Evolutionary conservation across 2,329 filamentous ascomycete species (phyloP).

Genomic region (Apiospora malaysiana): DNA sequence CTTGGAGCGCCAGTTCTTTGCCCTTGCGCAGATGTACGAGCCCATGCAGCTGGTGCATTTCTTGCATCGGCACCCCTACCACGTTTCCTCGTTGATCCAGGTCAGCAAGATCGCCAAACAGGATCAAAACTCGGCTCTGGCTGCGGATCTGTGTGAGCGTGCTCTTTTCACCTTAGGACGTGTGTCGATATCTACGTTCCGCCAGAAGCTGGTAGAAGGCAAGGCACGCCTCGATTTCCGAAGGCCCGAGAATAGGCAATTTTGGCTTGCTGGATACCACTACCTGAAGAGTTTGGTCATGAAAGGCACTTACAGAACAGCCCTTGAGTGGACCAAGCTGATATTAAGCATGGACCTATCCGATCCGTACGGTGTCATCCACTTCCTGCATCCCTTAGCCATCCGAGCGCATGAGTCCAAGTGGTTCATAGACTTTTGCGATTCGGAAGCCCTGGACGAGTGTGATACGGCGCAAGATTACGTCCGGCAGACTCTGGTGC

Average conservation of each 20-base stretch:
- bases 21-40: conserved; percentile 81
- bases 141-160: conserved; percentile 86
- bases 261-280: conserved; percentile 88
- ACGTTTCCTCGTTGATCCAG: conserved; percentile 91
- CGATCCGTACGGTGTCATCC: conserved; percentile 83
- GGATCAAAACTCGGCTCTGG: conserved; percentile 84
- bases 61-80: conserved; percentile 79
- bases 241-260: conserved; percentile 86
- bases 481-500: conserved; percentile 74
- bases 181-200: conserved; percentile 82
- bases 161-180: conserved; percentile 94
- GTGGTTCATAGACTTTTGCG: conserved; percentile 75
- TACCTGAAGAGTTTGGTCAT: conserved; percentile 86
- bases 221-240: conserved; percentile 81
- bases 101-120: conserved; percentile 92
- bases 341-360: conserved; percentile 75
- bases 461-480: conserved; percentile 57
- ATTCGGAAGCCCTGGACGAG: conserved; percentile 50
- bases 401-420: conserved; percentile 79
- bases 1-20: conserved; percentile 77
- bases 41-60: conserved; percentile 82
- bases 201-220: conserved; percentile 75
- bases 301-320: conserved; percentile 93
- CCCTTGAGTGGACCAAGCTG: conserved; percentile 91
- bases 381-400: conserved; percentile 83